Conservation (phyloP, 2,329 filamentous ascomycete genomes). For the Aureobasidium lini region DNA sequence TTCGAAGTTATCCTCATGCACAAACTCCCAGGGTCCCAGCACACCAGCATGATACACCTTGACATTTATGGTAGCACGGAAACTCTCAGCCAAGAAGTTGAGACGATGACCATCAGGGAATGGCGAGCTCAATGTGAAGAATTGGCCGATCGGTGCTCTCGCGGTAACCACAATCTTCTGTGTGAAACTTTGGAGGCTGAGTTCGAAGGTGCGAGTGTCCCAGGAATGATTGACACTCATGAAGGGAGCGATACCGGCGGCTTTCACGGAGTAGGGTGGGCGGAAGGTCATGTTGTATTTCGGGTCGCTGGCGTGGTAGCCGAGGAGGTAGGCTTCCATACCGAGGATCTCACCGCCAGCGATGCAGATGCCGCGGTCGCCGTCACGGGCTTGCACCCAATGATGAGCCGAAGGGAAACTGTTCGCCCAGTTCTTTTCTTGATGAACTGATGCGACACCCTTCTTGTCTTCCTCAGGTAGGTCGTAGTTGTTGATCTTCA, state of each 20-base stretch:
- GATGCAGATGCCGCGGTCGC: constrained; percentile 24
- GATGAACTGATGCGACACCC: constrained; percentile 36
- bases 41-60: constrained; percentile 31
- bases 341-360: constrained; percentile 35
- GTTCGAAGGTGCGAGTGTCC: constrained; percentile 31
- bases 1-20: constrained; percentile 35
- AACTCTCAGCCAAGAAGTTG: constrained; percentile 41
- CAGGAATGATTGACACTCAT: constrained; percentile 36
- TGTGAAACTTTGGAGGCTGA: constrained; percentile 33
- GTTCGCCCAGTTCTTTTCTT: constrained; percentile 46
- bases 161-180: constrained; percentile 36
- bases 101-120: constrained; percentile 39
- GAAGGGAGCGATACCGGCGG: constrained; percentile 34
- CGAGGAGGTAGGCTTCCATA: constrained; percentile 40
- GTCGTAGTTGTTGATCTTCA: constrained; percentile 30
- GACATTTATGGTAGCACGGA: constrained; percentile 38
- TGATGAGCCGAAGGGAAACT: constrained; percentile 39
- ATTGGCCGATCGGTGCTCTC: constrained; percentile 34
- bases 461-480: constrained; percentile 21
- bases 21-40: constrained; percentile 33
- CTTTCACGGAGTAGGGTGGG: constrained; percentile 36
- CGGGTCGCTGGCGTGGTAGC: constrained; percentile 33
- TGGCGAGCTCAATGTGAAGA: constrained; percentile 40
- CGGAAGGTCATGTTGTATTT: constrained; percentile 34
- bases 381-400: constrained; percentile 31